phyloP scores from a whole-genome alignment of 345 rosid species.

The Linum tenue region DNA sequence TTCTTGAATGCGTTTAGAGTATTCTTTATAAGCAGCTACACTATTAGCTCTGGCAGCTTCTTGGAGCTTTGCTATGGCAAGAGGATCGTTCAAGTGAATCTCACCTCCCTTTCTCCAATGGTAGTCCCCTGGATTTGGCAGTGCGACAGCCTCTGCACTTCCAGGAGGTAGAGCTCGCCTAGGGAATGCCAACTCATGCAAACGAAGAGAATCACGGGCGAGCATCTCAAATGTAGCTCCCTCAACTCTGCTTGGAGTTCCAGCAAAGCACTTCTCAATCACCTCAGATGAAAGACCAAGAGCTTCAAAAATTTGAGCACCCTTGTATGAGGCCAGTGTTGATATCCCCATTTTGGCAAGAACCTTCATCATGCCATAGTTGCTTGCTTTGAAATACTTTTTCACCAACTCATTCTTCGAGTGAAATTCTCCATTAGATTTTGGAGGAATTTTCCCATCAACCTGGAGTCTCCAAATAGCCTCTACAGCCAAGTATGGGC shows the following conservation, averaged over 20 bases:
- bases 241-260: constrained; percentile 98
- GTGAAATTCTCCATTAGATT: constrained; percentile 66
- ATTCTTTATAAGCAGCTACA: constrained; percentile 90
- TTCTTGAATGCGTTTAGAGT: constrained; percentile 82
- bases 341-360: constrained; percentile 99
- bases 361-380: constrained; percentile 99
- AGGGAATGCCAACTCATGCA: constrained; percentile 94
- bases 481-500: constrained; percentile 87
- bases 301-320: constrained; percentile 99
- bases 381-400: constrained; percentile 95
- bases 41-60: constrained; percentile 90
- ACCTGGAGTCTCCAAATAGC: constrained; percentile 84
- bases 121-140: constrained; percentile 91
- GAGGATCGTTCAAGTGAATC: constrained; percentile 94
- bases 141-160: constrained; percentile 91
- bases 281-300: constrained; percentile 95
- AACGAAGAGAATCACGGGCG: constrained; percentile 70
- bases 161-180: constrained; percentile 60
- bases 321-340: constrained; percentile 95
- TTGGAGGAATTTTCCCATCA: constrained; percentile 91
- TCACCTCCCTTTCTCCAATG: constrained; percentile 99
- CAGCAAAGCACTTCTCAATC: constrained; percentile 93
- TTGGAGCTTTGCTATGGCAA: constrained; percentile 89
- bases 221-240: constrained; percentile 99
- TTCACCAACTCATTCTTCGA: constrained; percentile 81